Conservation (phyloP, 1,284 basidiomycete genomes). For the Cystobasidium slooffiae region DNA sequence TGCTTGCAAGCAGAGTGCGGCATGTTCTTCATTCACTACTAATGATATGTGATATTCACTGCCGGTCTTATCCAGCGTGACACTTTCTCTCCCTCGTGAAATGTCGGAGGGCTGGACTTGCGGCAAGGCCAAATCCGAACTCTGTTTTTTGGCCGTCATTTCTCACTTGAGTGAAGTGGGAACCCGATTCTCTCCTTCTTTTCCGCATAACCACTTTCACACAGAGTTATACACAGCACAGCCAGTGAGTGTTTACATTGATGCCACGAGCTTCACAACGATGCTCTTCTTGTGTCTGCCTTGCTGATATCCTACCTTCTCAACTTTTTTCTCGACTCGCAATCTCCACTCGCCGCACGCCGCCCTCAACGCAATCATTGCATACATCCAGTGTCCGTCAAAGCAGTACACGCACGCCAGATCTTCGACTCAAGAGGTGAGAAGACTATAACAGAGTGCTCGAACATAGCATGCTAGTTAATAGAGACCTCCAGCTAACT, state of each 20-base stretch:
- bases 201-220: slow-evolving; percentile 8
- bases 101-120: too few relatives aligned
- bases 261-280: not conserved
- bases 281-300: not conserved
- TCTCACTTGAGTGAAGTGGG: too few relatives aligned
- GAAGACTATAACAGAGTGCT: slow-evolving; percentile 25
- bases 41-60: too few relatives aligned
- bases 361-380: not conserved
- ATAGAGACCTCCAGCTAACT: slow-evolving; percentile 7
- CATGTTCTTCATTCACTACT: too few relatives aligned
- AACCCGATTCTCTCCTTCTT: slow-evolving; percentile 7
- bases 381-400: slow-evolving; percentile 45
- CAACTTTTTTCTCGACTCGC: slow-evolving; percentile 6
- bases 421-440: slow-evolving; percentile 93
- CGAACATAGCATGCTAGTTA: slow-evolving; percentile 4
- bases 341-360: slow-evolving; percentile 13
- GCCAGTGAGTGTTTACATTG: not conserved
- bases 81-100: too few relatives aligned
- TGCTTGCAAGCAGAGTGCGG: too few relatives aligned
- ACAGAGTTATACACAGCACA: not conserved
- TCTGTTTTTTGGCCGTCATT: too few relatives aligned
- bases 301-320: slow-evolving; percentile 9
- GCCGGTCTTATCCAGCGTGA: too few relatives aligned
- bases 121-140: too few relatives aligned
- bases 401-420: slow-evolving; percentile 59